Evolutionary conservation across 2,329 filamentous ascomycete species (phyloP), one percentile per base, ranked within the genome.

Genomic region (Claviceps sp.): DNA sequence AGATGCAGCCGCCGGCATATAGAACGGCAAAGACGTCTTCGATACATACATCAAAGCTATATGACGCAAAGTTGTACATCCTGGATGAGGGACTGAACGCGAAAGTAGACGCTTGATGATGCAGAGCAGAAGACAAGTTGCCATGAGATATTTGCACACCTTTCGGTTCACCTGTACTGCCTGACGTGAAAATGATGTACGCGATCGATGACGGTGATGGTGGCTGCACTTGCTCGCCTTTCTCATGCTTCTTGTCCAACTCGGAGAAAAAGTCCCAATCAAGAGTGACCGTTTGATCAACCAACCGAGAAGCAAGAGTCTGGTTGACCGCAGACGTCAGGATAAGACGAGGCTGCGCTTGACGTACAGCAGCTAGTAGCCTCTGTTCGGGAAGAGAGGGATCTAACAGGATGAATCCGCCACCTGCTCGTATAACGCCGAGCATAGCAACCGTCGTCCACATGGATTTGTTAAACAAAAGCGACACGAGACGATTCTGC

Each of bases 391-490:
- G 65, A 37, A 75, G 70, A 49, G 69, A 70, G 0, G 71, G 71
- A 50, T 75, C 72, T 37, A 70, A 73, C 13, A 75, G 64, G 1
- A 70, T 70, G 55, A 75, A 75, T 6, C 70, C 67, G 2, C 65
- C 71, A 6, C 73, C 73, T n/a, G 72, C 60, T 57, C 74, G 74
- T 68, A 75, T 72, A 50, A 74, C 65, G 7, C 65, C 72, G 7
- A 76, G 59, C 4, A 75, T 67, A 0, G 69, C 68, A 22, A 75
- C 64, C 7, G 68, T 62, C 5, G 72, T 69, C 71, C 70, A 74
- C 55, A 62, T 63, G 37, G 71, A 74, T 58, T 75, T 75, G 56
- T 75, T 70, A 53, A 76, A 75, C 55, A 70, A 74, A n/a, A 76
- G 62, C 2, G 73, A 72, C 14, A 77, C 69, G 7, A 66, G 67